Percentiles rank a stretch among this genome's conserved stretches.
phyloP scores from a whole-genome alignment of 2,329 filamentous ascomycete species.

The Sporothrix protearum region DNA sequence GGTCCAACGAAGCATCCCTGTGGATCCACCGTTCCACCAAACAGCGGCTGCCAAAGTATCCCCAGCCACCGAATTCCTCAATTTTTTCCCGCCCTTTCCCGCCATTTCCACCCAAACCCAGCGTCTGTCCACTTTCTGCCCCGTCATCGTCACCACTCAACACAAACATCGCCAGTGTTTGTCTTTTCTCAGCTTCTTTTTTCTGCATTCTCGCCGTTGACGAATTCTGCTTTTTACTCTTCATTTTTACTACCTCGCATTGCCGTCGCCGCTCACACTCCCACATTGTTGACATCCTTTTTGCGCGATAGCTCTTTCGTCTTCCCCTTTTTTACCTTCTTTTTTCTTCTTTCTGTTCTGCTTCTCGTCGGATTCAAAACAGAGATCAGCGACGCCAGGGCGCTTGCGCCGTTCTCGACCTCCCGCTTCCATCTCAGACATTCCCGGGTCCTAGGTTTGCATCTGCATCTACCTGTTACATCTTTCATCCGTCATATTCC shows the following conservation, averaged over 20 bases:
- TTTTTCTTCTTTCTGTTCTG: background rate
- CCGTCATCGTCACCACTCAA: slow-evolving; percentile 8
- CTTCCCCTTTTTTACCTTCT: background rate
- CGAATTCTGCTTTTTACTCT: slow-evolving; percentile 7
- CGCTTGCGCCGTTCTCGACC: slow-evolving; percentile 6
- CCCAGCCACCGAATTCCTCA: slow-evolving; percentile 25
- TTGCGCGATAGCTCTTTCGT: background rate
- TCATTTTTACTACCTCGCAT: background rate
- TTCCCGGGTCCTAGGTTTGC: background rate
- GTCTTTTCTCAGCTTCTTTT: background rate
- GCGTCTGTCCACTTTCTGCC: background rate
- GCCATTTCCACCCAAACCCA: background rate
- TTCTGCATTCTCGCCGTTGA: background rate
- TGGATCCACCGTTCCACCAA: slow-evolving; percentile 1
- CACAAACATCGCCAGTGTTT: slow-evolving; percentile 12
- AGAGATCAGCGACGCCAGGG: slow-evolving; percentile 17
- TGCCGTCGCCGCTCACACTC: background rate
- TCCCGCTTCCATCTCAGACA: background rate
- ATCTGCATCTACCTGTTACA: background rate
- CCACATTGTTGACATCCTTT: background rate
- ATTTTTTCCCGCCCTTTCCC: slow-evolving; percentile 12
- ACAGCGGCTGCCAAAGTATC: slow-evolving; percentile 15
- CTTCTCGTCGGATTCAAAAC: background rate
- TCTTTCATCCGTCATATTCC: background rate
- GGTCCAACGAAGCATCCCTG: background rate